These are phyloP conservation scores for Gremmenia infestans DNA, from an alignment of 2,329 filamentous ascomycete species.

Conservation along the genomic window DNA sequence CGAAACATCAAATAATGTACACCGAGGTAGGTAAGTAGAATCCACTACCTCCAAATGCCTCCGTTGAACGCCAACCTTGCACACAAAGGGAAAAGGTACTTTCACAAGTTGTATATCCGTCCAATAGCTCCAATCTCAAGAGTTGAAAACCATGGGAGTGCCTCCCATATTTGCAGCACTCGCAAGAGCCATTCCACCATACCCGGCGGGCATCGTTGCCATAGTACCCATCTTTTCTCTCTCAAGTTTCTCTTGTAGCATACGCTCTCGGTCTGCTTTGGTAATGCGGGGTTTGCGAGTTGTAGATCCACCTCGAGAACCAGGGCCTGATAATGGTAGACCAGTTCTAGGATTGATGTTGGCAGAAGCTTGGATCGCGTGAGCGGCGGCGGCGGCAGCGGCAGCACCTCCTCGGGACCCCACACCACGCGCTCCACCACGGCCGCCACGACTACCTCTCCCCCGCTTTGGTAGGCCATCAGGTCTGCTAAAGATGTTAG, in stretches of 20 bases:
- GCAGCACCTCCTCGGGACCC: slow-evolving; percentile 60
- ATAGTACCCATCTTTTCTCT: slow-evolving; percentile 47
- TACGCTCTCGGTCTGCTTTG: slow-evolving; percentile 76
- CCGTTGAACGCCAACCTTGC: slow-evolving; percentile 6
- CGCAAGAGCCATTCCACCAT: slow-evolving; percentile 25
- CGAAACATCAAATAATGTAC: slow-evolving; percentile 7
- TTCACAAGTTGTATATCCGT: neutral
- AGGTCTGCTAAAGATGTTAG: slow-evolving; percentile 48
- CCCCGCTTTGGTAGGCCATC: slow-evolving; percentile 70
- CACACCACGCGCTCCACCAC: slow-evolving; percentile 48
- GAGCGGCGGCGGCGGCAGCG: slow-evolving; percentile 16
- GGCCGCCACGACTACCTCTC: slow-evolving; percentile 48
- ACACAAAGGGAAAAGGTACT: slow-evolving; percentile 5
- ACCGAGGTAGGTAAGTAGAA: slow-evolving; percentile 3
- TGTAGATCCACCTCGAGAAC: slow-evolving; percentile 70
- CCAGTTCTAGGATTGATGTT: slow-evolving; percentile 35
- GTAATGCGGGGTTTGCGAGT: slow-evolving; percentile 79
- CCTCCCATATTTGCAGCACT: slow-evolving; percentile 26
- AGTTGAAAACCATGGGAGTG: slow-evolving; percentile 32
- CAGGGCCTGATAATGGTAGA: slow-evolving; percentile 46
- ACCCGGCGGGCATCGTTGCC: slow-evolving; percentile 25
- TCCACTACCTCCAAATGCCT: neutral
- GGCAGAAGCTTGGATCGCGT: slow-evolving; percentile 40
- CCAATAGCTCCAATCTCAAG: slow-evolving; percentile 11
- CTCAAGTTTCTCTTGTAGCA: slow-evolving; percentile 77